phyloP scores from a whole-genome alignment of 2,329 filamentous ascomycete genomes.

The Cladobotryum protrusum region DNA sequence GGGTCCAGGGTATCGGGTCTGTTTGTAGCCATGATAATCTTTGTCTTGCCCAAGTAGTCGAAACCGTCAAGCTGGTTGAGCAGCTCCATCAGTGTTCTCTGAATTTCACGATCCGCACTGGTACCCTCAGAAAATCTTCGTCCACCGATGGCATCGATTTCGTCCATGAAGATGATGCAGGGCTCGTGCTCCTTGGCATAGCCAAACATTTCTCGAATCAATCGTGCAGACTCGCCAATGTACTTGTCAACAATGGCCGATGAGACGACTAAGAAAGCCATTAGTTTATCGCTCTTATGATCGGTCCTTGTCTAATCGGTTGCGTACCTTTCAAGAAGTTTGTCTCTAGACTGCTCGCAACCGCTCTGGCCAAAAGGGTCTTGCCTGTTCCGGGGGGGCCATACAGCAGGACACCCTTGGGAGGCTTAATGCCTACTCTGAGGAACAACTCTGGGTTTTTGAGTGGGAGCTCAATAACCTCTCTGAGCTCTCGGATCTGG shows the following conservation, averaged over 20 bases:
- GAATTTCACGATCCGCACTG: conserved; percentile 94
- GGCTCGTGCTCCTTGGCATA: conserved; percentile 99
- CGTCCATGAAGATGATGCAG: conserved; percentile 99
- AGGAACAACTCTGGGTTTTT: conserved; percentile 98
- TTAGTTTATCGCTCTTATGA: conserved; percentile 16
- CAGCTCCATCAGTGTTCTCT: conserved; percentile 96
- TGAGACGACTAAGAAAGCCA: conserved; percentile 66
- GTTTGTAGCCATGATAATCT: conserved; percentile 99
- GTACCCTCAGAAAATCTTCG: conserved; percentile 95
- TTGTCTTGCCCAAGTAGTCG: conserved; percentile 98
- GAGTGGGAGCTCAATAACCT: conserved; percentile 94
- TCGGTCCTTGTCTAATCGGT: not conserved
- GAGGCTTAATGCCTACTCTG: conserved; percentile 96
- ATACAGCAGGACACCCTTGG: conserved; percentile 94
- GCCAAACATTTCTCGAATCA: conserved; percentile 99
- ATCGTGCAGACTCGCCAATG: conserved; percentile 92
- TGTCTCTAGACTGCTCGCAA: conserved; percentile 92
- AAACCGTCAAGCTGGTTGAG: conserved; percentile 98
- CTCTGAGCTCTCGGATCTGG: conserved; percentile 92
- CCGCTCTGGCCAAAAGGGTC: conserved; percentile 86
- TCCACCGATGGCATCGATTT: conserved; percentile 97
- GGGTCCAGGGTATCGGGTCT: conserved; percentile 93
- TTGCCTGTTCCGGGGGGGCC: conserved; percentile 96
- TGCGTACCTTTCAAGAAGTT: conserved; percentile 90
- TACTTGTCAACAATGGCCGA: conserved; percentile 99